phyloP scores from a whole-genome alignment of 805 yeast genomes.

The Spathaspora hagerdaliae region DNA sequence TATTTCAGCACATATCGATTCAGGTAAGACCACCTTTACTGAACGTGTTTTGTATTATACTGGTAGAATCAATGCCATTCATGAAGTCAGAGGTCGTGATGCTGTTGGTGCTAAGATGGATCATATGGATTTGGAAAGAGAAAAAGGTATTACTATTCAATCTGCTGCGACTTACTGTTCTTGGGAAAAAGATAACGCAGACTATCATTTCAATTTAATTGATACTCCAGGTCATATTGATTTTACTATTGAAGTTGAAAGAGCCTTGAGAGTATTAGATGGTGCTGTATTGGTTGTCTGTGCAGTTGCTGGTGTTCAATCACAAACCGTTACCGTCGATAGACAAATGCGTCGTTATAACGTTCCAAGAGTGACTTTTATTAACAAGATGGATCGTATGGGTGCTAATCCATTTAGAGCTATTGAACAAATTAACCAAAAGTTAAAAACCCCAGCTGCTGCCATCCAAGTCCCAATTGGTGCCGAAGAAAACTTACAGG shows the following conservation, averaged over 20 bases:
- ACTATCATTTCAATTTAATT: slow-evolving; percentile 87
- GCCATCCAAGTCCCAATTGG: slow-evolving; percentile 99
- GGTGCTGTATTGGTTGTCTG: slow-evolving; percentile 98
- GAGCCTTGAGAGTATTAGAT: slow-evolving; percentile 96
- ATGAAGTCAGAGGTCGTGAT: slow-evolving; percentile 95
- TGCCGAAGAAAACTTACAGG: slow-evolving; percentile 75
- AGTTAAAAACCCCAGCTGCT: slow-evolving; percentile 91
- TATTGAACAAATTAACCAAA: slow-evolving; percentile 82
- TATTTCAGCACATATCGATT: slow-evolving; percentile 96
- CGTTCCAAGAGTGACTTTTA: slow-evolving; percentile 93
- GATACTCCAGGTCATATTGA: slow-evolving; percentile 99
- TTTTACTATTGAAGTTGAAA: slow-evolving; percentile 96
- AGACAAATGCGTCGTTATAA: slow-evolving; percentile 98
- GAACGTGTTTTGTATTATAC: slow-evolving; percentile 96
- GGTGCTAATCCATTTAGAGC: slow-evolving; percentile 97
- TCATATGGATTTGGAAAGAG: slow-evolving; percentile 97
- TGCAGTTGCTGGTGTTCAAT: slow-evolving; percentile 98
- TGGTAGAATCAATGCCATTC: slow-evolving; percentile 94
- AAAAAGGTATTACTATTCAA: slow-evolving; percentile 97
- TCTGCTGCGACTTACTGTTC: slow-evolving; percentile 98
- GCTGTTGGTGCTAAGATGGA: slow-evolving; percentile 99
- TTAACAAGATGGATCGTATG: slow-evolving; percentile 99
- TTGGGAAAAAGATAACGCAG: slow-evolving; percentile 72
- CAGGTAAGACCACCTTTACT: slow-evolving; percentile 97
- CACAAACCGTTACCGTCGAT: slow-evolving; percentile 97